These are phyloP conservation scores for Zasmidium angulare DNA, from an alignment of 2,329 filamentous ascomycete genomes.

Conservation along the genomic window DNA sequence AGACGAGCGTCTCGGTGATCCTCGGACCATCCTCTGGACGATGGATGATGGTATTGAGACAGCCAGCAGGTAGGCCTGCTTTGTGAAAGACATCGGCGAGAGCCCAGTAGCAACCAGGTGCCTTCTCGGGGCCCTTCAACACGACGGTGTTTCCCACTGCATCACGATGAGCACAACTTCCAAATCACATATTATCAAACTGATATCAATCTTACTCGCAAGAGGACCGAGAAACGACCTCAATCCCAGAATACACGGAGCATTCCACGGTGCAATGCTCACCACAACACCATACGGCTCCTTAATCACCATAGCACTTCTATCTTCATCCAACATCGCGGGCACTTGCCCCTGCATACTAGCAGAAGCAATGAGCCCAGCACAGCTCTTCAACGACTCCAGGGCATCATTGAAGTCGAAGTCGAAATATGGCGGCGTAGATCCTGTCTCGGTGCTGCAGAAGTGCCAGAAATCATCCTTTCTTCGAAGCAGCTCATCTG, in stretches of 20 bases:
- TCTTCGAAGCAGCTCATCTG: slow-evolving; percentile 60
- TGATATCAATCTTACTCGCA: slow-evolving; percentile 35
- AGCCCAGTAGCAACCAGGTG: slow-evolving; percentile 55
- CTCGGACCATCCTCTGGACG: slow-evolving; percentile 60
- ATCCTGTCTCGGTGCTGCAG: slow-evolving; percentile 58
- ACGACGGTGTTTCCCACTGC: slow-evolving; percentile 69
- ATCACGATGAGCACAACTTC: too few relatives aligned
- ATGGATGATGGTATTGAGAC: slow-evolving; percentile 67
- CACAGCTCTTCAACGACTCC: slow-evolving; percentile 52
- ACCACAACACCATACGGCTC: slow-evolving; percentile 78
- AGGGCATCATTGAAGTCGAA: slow-evolving; percentile 41
- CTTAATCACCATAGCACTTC: slow-evolving; percentile 59
- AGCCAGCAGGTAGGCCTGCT: slow-evolving; percentile 72
- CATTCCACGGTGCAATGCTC: slow-evolving; percentile 74
- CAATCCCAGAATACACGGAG: slow-evolving; percentile 49
- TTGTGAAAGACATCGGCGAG: slow-evolving; percentile 64
- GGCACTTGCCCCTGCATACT: slow-evolving; percentile 51
- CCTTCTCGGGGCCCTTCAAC: slow-evolving; percentile 67
- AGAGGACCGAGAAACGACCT: slow-evolving; percentile 59
- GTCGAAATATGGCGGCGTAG: slow-evolving; percentile 36
- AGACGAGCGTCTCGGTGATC: slow-evolving; percentile 66
- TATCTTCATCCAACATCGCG: slow-evolving; percentile 50
- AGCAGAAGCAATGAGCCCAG: slow-evolving; percentile 45
- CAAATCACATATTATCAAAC: too few relatives aligned
- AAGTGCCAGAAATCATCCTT: slow-evolving; percentile 61